A percentile compares a stretch with the other conserved stretches of the same genome.
These are phyloP conservation scores for Rutidosis leptorrhynchoides DNA, from an alignment of 129 eudicot genomes.

Conservation along the genomic window DNA sequence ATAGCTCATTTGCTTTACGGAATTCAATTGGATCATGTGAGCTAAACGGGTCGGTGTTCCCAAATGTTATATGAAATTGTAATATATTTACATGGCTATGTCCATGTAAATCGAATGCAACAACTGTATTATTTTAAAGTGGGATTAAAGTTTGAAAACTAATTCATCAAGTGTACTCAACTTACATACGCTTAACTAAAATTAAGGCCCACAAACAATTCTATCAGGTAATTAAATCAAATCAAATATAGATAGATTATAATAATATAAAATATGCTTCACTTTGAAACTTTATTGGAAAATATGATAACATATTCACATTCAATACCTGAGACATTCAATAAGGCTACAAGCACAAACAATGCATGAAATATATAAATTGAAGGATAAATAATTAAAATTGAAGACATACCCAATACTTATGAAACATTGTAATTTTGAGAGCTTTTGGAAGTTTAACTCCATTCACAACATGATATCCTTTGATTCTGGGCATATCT, in stretches of 20 bases:
- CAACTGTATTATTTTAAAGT: too few relatives aligned
- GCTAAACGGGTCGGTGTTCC: too few relatives aligned
- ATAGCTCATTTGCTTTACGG: too few relatives aligned
- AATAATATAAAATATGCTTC: background rate
- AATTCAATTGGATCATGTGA: too few relatives aligned
- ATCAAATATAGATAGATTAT: background rate
- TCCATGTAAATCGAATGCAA: too few relatives aligned
- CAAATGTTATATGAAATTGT: too few relatives aligned
- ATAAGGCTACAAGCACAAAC: conserved; percentile 7
- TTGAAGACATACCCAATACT: conserved; percentile 57
- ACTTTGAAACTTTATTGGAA: background rate
- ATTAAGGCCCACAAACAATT: background rate
- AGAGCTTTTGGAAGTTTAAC: conserved; percentile 43
- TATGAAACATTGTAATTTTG: conserved; percentile 69
- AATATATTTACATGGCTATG: too few relatives aligned
- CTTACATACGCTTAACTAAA: background rate
- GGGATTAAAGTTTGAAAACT: too few relatives aligned
- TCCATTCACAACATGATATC: conserved; percentile 45
- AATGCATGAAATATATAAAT: background rate
- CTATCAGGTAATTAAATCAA: background rate
- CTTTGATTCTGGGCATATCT: conserved; percentile 74
- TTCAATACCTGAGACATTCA: conserved; percentile 11
- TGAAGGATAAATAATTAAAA: background rate
- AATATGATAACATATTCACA: background rate
- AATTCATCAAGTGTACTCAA: background rate